A percentile compares a stretch with the other conserved stretches of the same genome.
Conservation (phyloP, 1,284 basidiomycete species). For the Leccinum subatratum region DNA sequence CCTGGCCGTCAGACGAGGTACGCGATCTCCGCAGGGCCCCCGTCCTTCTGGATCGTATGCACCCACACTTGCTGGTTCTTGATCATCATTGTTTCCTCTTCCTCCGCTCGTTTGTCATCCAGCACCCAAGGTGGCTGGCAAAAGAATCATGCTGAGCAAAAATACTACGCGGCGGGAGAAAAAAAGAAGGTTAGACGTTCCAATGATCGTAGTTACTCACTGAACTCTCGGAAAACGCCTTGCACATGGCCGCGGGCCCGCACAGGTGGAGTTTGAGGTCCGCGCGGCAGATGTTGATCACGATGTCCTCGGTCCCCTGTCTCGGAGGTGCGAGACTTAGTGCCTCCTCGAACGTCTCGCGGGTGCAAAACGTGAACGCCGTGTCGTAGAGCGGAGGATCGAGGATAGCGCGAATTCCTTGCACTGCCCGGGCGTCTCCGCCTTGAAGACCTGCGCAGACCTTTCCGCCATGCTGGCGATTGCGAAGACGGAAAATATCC, state of each 20-base stretch:
- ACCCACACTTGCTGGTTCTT: slow-evolving; percentile 55
- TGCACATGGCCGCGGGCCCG: slow-evolving; percentile 46
- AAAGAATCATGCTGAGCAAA: neutral
- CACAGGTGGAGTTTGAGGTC: slow-evolving; percentile 32
- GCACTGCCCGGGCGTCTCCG: slow-evolving; percentile 29
- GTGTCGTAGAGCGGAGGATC: slow-evolving; percentile 58
- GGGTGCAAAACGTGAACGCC: slow-evolving; percentile 52
- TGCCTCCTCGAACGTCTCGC: slow-evolving; percentile 35
- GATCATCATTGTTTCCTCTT: slow-evolving; percentile 53
- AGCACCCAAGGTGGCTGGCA: slow-evolving; percentile 53
- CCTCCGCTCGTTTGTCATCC: slow-evolving; percentile 36
- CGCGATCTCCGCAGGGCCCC: slow-evolving; percentile 42
- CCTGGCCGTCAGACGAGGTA: slow-evolving; percentile 55
- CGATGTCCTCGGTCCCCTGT: slow-evolving; percentile 16
- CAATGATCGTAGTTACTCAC: slow-evolving; percentile 36
- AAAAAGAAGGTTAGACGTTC: neutral
- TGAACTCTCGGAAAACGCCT: slow-evolving; percentile 54
- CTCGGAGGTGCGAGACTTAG: slow-evolving; percentile 17
- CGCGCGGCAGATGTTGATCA: slow-evolving; percentile 43
- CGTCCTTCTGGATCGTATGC: slow-evolving; percentile 37
- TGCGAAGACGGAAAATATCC: slow-evolving; percentile 71
- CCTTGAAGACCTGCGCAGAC: slow-evolving; percentile 48
- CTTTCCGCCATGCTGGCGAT: slow-evolving; percentile 40
- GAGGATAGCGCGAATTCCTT: slow-evolving; percentile 21
- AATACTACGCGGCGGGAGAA: neutral